Conservation (phyloP, 805 yeast genomes). For the Pichia membranifaciens region DNA sequence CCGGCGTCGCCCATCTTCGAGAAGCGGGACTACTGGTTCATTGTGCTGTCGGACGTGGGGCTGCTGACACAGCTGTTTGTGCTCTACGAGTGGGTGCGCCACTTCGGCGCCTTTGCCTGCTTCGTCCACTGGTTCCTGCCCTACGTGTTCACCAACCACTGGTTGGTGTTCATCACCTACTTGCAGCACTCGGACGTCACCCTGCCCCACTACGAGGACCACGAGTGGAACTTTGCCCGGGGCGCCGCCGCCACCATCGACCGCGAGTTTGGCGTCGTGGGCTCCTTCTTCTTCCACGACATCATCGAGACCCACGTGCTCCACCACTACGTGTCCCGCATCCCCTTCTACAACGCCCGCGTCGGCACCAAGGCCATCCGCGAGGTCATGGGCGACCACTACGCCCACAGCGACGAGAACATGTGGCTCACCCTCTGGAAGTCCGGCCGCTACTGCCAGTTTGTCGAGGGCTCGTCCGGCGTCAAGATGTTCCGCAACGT, state of each 20-base stretch:
- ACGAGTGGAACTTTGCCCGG: constrained; percentile 78
- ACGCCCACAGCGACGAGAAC: constrained; percentile 59
- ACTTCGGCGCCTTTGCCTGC: constrained; percentile 58
- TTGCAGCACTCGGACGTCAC: constrained; percentile 77
- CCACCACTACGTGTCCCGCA: constrained; percentile 78
- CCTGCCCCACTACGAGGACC: constrained; percentile 73
- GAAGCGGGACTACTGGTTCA: constrained; percentile 62
- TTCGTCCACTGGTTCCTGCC: constrained; percentile 71
- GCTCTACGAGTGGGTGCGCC: constrained; percentile 54
- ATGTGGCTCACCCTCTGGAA: constrained; percentile 68
- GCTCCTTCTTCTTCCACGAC: constrained; percentile 76
- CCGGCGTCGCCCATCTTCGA: constrained; percentile 75
- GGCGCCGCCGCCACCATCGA: constrained; percentile 91
- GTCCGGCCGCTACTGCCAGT: constrained; percentile 60
- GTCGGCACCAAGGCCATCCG: constrained; percentile 72
- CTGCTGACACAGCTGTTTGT: constrained; percentile 45
- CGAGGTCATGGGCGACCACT: constrained; percentile 81
- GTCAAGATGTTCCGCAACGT: constrained; percentile 69
- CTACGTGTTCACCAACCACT: constrained; percentile 76
- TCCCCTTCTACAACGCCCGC: constrained; percentile 85
- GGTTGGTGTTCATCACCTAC: constrained; percentile 83
- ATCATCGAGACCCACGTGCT: constrained; percentile 87
- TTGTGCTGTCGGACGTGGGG: constrained; percentile 71
- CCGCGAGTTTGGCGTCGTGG: constrained; percentile 76
- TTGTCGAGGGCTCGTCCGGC: constrained; percentile 67